Conservation (phyloP, 83 land plant species). For the Thuja plicata region DNA sequence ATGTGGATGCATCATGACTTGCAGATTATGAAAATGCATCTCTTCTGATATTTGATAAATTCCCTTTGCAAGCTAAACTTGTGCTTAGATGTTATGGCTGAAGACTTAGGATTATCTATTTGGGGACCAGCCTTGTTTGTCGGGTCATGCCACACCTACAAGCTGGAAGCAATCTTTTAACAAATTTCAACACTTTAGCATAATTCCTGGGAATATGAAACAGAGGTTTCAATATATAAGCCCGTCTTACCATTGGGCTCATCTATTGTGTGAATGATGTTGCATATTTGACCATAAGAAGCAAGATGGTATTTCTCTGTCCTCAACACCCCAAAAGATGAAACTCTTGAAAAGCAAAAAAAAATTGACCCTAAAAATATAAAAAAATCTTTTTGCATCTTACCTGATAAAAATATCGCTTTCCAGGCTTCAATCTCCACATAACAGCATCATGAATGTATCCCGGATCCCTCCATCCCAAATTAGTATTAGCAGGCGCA, state of each 20-base stretch:
- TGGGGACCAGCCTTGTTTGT: no score
- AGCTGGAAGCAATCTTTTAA: no score
- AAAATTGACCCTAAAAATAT: background rate
- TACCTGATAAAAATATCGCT: slow-evolving; percentile 73
- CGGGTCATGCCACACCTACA: no score
- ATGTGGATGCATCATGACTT: no score
- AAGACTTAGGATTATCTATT: no score
- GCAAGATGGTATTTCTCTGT: background rate
- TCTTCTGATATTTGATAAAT: no score
- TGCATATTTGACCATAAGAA: background rate
- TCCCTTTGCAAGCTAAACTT: no score
- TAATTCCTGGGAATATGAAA: background rate
- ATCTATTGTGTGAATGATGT: no score
- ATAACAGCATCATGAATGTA: slow-evolving; percentile 68
- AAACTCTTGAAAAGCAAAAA: background rate
- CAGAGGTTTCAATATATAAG: background rate
- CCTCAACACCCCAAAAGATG: background rate
- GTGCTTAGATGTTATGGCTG: no score
- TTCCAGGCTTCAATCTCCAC: slow-evolving; percentile 51
- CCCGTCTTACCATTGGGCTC: no score
- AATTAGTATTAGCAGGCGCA: slow-evolving; percentile 62
- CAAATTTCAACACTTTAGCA: background rate
- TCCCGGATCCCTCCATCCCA: slow-evolving; percentile 92
- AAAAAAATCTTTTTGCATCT: background rate
- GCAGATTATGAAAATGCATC: no score